Evolutionary conservation across 441 rosid genomes (phyloP).

Genomic region (Brassica hybrid): DNA sequence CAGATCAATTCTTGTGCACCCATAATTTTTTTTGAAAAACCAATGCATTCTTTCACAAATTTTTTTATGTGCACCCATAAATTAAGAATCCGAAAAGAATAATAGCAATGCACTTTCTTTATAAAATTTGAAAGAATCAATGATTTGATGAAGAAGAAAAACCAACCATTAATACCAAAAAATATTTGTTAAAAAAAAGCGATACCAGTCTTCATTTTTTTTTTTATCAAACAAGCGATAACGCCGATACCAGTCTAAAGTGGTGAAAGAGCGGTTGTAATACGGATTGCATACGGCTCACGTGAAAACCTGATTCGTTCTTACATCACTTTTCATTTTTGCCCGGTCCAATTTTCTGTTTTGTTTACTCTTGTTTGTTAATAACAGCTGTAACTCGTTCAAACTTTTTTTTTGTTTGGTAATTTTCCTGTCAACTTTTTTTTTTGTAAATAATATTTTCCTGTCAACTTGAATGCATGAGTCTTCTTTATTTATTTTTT

Average conservation of each 20-base stretch:
- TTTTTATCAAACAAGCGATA: not conserved
- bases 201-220: no score
- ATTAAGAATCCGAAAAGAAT: not conserved
- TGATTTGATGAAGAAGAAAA: not conserved
- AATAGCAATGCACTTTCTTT: constrained; percentile 2
- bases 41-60: no score
- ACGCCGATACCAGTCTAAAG: not conserved
- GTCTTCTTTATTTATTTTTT: not conserved
- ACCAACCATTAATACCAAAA: not conserved
- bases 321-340: constrained; percentile 27
- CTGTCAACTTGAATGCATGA: not conserved
- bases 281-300: constrained; percentile 37
- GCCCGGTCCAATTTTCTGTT: constrained; percentile 22
- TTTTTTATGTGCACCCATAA: no score
- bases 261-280: constrained; percentile 31
- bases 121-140: not conserved
- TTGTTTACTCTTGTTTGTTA: not conserved
- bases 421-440: not conserved
- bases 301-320: constrained; percentile 35
- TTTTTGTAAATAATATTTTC: not conserved
- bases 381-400: constrained; percentile 31
- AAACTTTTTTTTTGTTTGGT: not conserved
- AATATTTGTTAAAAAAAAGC: not conserved
- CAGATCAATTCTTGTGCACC: not conserved
- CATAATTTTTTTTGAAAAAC: no score